Evolutionary conservation across 331 rosid species (phyloP), one percentile per base, ranked within the genome.

Genomic region (Dryas integrifolia): DNA sequence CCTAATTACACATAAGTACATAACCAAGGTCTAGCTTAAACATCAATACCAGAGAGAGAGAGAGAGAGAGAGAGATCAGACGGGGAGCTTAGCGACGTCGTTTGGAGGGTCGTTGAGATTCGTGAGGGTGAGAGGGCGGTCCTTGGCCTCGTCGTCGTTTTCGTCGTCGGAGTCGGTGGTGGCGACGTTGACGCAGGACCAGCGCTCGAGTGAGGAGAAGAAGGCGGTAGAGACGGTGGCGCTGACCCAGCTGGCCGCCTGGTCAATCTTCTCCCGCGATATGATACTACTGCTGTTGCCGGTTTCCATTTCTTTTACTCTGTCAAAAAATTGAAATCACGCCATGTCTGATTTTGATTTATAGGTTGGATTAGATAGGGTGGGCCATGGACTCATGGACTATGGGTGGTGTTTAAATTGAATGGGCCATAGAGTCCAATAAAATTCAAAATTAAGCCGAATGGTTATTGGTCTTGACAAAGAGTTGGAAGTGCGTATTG

Each of bases 191-290:
- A 92, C 95, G 82, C 98, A 92, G 38, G 98, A 86, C 76, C 86
- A 92, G 80, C 98, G 95, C 78, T 92, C 92, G 43, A 92, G 79
- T 60, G 91, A 92, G 66, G 95, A 88, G 76, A 92, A 92, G 88
- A 92, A 92, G 46, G 98, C 98, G 56, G 96, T 86, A 2, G 89
- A 78, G 58, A 92, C 88, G 66, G 96, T 85, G 84, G 95, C 81
- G 7, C 96, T 82, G 7, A 92, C 67, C 97, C 97, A 91, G 50
- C 65, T 64, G 3, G 97, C 88, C 55, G 85, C 68, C 79, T 83
- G 88, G 68, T 90, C 96, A 46, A 90, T 72, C 86, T 77, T 88
- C 90, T 89, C 96, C 66, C 65, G 72, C 4, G 89, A 76, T 15
- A 79, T n/a, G 30, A 87, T 57, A 40, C 74, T 50, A 64, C 69